A percentile compares a stretch with the other conserved stretches of the same genome.
phyloP scores from a whole-genome alignment of 2,329 filamentous ascomycete genomes.

The Ascochyta rabiei region DNA sequence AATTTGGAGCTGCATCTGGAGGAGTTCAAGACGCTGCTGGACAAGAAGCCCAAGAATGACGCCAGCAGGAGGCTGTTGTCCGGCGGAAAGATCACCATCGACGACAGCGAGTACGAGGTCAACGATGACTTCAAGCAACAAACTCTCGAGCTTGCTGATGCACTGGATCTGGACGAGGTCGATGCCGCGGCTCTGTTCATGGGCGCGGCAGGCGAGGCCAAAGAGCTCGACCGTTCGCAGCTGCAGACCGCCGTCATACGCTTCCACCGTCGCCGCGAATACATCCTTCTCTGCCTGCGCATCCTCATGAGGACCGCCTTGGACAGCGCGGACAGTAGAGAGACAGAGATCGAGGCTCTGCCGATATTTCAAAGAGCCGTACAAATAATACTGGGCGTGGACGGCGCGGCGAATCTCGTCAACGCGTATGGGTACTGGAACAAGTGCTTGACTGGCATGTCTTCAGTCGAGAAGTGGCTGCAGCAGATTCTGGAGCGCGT shows the following conservation, averaged over 20 bases:
- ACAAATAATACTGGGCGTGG: conserved; percentile 59
- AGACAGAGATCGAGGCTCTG: conserved; percentile 31
- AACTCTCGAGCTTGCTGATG: conserved; percentile 81
- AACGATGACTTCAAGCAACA: conserved; percentile 89
- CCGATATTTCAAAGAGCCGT: conserved; percentile 35
- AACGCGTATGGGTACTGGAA: conserved; percentile 70
- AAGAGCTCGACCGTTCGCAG: conserved; percentile 72
- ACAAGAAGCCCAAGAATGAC: conserved; percentile 76
- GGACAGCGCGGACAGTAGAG: conserved; percentile 39
- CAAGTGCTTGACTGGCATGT: conserved; percentile 78
- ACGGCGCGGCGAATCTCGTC: conserved; percentile 57
- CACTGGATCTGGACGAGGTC: conserved; percentile 87
- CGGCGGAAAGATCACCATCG: conserved; percentile 75
- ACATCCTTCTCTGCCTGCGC: conserved; percentile 81
- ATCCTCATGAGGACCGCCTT: conserved; percentile 75
- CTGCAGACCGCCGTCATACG: conserved; percentile 81
- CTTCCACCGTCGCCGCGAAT: conserved; percentile 85
- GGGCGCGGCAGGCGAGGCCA: conserved; percentile 71
- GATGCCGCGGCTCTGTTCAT: conserved; percentile 79
- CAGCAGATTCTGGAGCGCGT: conserved; percentile 76
- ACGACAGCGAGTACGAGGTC: conserved; percentile 75
- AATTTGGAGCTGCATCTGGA: conserved; percentile 70
- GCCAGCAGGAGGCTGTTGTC: conserved; percentile 63
- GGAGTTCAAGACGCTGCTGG: conserved; percentile 73
- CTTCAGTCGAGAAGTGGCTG: conserved; percentile 76